Evolutionary conservation across 208 protist species (phyloP), one percentile per base, ranked within the genome.

Genomic region (Crithidia expoeki): DNA sequence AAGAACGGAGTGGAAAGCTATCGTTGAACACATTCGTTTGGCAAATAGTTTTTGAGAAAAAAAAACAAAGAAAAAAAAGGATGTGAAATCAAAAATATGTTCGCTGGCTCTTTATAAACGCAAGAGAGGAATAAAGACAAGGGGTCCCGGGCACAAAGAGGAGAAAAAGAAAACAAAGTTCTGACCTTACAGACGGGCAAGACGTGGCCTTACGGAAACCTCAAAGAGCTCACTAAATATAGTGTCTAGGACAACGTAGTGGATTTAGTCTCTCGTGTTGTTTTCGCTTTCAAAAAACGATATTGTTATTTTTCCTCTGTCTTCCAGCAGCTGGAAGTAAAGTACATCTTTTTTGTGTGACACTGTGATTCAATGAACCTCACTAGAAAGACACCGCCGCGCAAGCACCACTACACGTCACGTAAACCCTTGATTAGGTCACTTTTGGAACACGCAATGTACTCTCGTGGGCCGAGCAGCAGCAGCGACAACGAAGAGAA

Each of bases 111-210:
- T 6, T 49, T 49, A 49, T 21, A 7, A 49, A 12, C 4, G 44
- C 16, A n/a, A 49, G 21, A 40, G 36, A 40, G 36, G 12, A 12
- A 5, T 12, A 40, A 40, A 40, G 36, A 14, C 36, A 40, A 40
- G 36, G 36, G 36, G 12, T 5, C 36, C 44, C 40, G 27, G 14
- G 33, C n/a, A 44, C 6, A 40, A 27, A 12, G 16, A 57, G 42
- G 30, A 67, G 17, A 67, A 67, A 34, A 44, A 55, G n/a, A 34
- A 67, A 56, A 56, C 17, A 53, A 44, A 47, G 34, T 12, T 28
- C 57, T 30, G 21, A 36, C 19, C 57, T 32, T 36, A 12, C 34
- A 58, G 19, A 58, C 9, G 38, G 30, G 23, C 5, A 30, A 25
- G 25, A 27, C 25, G 49, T 6, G 17, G 23, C 25, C 32, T 55